Percentiles rank a stretch among this genome's conserved stretches.
Evolutionary conservation across 2,329 filamentous ascomycete genomes (phyloP).

Genomic region (Raffaelea albimanens): DNA sequence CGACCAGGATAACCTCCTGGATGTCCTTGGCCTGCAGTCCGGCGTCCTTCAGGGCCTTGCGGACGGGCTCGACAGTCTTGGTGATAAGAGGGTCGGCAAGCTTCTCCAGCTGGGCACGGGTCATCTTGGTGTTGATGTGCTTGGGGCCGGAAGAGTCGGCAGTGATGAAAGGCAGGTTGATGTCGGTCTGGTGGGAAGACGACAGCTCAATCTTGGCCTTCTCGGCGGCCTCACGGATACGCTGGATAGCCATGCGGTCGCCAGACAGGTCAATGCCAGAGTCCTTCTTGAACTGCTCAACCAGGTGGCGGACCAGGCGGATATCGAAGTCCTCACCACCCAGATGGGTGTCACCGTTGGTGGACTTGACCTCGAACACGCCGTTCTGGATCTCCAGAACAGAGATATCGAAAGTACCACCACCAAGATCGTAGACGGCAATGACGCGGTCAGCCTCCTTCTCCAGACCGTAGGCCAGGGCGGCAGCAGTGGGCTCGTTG

Average conservation of each 20-base stretch:
- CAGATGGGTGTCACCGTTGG: constrained; percentile 93
- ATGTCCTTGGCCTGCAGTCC: constrained; percentile 86
- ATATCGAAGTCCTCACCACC: constrained; percentile 99
- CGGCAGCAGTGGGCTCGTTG: constrained; percentile 96
- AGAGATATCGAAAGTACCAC: constrained; percentile 98
- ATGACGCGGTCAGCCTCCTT: constrained; percentile 97
- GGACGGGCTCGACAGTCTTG: constrained; percentile 82
- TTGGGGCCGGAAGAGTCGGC: constrained; percentile 91
- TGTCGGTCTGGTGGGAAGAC: constrained; percentile 89
- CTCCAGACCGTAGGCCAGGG: constrained; percentile 97
- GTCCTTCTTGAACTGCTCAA: constrained; percentile 87
- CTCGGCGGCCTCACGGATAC: constrained; percentile 96
- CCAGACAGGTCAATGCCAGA: constrained; percentile 79
- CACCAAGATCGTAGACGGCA: constrained; percentile 97
- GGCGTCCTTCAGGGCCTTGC: constrained; percentile 95
- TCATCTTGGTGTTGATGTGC: constrained; percentile 96
- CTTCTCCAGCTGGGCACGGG: constrained; percentile 82
- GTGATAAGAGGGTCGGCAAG: constrained; percentile 84
- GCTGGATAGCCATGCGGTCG: constrained; percentile 97
- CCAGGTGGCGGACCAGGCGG: constrained; percentile 92
- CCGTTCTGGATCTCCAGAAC: constrained; percentile 97
- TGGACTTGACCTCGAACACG: constrained; percentile 99
- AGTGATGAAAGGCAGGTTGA: constrained; percentile 98
- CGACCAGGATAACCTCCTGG: constrained; percentile 94
- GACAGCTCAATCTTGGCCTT: constrained; percentile 99